Evolutionary conservation across 83 land plant species (phyloP).

Genomic region (Picea mariana): DNA sequence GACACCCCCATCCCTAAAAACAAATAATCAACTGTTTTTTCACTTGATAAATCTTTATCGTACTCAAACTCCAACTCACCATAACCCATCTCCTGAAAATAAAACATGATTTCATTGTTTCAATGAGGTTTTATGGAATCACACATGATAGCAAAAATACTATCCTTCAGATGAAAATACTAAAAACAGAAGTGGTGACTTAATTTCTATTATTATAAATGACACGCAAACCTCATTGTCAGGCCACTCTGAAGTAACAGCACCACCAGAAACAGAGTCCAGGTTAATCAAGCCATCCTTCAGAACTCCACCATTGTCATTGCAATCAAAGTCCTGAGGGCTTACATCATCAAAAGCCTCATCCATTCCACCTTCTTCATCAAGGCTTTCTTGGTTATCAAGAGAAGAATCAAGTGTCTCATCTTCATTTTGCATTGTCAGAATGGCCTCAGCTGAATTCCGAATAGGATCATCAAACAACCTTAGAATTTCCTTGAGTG

Average conservation of each 20-base stretch:
- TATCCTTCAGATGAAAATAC: too few relatives aligned
- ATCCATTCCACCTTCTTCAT: background rate
- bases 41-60: too few relatives aligned
- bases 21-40: too few relatives aligned
- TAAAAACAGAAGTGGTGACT: too few relatives aligned
- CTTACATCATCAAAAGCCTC: background rate
- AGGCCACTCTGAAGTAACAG: background rate
- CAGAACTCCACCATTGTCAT: background rate
- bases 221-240: too few relatives aligned
- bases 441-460: constrained; percentile 25
- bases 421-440: constrained; percentile 17
- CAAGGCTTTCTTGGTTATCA: background rate
- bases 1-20: too few relatives aligned
- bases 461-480: constrained; percentile 66
- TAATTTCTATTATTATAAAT: too few relatives aligned
- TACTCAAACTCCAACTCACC: too few relatives aligned
- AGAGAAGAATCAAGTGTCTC: background rate
- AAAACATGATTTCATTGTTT: too few relatives aligned
- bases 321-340: background rate
- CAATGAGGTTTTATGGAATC: too few relatives aligned
- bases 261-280: background rate
- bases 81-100: too few relatives aligned
- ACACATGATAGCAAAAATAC: too few relatives aligned
- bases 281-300: background rate
- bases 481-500: constrained; percentile 52